Conservation (phyloP, 768 basidiomycete genomes). For the Coprinellus aureogranulatus region DNA sequence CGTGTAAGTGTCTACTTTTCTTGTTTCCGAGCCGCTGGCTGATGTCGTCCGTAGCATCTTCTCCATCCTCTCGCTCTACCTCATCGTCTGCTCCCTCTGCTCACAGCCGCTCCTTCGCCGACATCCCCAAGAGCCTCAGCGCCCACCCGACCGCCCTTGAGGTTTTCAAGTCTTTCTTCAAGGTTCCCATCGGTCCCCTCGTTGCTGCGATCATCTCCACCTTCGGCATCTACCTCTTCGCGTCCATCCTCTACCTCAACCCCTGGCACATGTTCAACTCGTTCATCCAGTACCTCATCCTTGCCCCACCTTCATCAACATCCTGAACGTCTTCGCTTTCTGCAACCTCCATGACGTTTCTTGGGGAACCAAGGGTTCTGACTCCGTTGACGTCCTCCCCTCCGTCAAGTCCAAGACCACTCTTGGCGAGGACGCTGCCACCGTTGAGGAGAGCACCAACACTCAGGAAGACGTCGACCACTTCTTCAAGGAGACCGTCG, state of each 20-base stretch:
- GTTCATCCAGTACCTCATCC: constrained; percentile 83
- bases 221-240: constrained; percentile 80
- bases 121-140: constrained; percentile 28
- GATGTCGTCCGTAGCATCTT: constrained; percentile 58
- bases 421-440: constrained; percentile 61
- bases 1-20: constrained; percentile 40
- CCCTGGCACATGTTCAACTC: constrained; percentile 98
- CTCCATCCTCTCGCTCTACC: constrained; percentile 77
- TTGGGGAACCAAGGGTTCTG: constrained; percentile 95
- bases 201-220: constrained; percentile 87
- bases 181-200: constrained; percentile 72
- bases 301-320: constrained; percentile 92
- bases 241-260: constrained; percentile 86
- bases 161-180: constrained; percentile 65
- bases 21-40: constrained; percentile 53
- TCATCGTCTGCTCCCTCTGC: too few relatives aligned
- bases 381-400: constrained; percentile 89
- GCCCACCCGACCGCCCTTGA: constrained; percentile 41
- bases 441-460: constrained; percentile 82
- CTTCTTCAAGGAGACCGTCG: constrained; percentile 88
- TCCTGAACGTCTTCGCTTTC: constrained; percentile 95
- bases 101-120: constrained; percentile 70
- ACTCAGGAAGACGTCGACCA: constrained; percentile 87
- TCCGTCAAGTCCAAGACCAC: constrained; percentile 79
- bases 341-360: constrained; percentile 93